Percentiles rank a stretch among this genome's conserved stretches.
Conservation (phyloP, 768 basidiomycete genomes). For the Termitomyces sp. region DNA sequence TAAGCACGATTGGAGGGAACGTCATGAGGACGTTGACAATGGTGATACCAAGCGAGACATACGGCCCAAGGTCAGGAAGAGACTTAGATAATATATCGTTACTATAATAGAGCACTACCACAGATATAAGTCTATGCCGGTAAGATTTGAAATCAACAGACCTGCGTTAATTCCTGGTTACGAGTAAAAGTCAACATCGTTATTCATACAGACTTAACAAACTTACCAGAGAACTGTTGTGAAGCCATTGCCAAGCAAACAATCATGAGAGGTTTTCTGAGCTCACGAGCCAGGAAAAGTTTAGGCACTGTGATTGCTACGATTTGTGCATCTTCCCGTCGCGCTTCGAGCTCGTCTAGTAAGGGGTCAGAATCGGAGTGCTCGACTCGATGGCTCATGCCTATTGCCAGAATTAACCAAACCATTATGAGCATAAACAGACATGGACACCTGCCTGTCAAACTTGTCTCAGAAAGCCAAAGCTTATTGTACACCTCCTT, state of each 20-base stretch:
- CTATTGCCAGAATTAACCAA: background rate
- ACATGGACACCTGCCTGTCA: conserved; percentile 19
- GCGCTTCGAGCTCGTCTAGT: conserved; percentile 25
- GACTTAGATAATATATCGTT: conserved; percentile 81
- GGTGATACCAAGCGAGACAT: conserved; percentile 81
- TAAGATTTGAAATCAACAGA: conserved; percentile 14
- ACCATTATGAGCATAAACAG: background rate
- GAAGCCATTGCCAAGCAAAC: conserved; percentile 68
- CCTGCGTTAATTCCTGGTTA: conserved; percentile 70
- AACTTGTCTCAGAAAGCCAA: conserved; percentile 39
- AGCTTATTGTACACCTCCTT: conserved; percentile 41
- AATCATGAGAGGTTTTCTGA: conserved; percentile 58
- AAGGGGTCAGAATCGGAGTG: conserved; percentile 35
- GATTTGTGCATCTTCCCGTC: conserved; percentile 18
- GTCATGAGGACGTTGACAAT: conserved; percentile 80
- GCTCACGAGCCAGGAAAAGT: conserved; percentile 43
- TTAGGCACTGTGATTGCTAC: conserved; percentile 44
- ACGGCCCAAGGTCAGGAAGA: conserved; percentile 72
- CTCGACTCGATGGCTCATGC: conserved; percentile 1
- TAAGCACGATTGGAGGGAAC: conserved; percentile 81
- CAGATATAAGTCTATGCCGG: background rate
- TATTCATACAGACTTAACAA: background rate
- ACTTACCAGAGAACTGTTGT: conserved; percentile 74
- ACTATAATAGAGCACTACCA: conserved; percentile 82
- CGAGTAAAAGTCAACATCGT: background rate